phyloP scores from a whole-genome alignment of 768 basidiomycete species.

The Wakefieldia striispora region DNA sequence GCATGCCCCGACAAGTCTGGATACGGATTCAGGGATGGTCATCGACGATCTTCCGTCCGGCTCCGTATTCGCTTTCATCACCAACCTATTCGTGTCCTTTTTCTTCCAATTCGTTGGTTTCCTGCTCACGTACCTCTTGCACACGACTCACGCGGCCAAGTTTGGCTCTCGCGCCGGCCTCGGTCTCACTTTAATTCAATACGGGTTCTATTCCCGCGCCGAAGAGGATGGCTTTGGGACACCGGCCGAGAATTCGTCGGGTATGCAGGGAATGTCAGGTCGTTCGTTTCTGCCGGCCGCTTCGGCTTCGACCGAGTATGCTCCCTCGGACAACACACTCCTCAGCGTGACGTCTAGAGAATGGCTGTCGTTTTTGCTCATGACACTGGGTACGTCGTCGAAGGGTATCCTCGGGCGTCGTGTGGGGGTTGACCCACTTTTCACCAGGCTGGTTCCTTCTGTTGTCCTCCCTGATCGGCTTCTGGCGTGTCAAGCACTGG shows the following conservation, averaged over 20 bases:
- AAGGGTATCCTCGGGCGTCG: not conserved
- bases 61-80: slow-evolving; percentile 65
- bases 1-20: slow-evolving; percentile 64
- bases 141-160: slow-evolving; percentile 89
- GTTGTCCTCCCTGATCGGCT: slow-evolving; percentile 78
- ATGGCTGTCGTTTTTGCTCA: slow-evolving; percentile 89
- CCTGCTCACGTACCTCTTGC: slow-evolving; percentile 88
- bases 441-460: slow-evolving; percentile 86
- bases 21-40: slow-evolving; percentile 63
- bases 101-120: slow-evolving; percentile 98
- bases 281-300: slow-evolving; percentile 24
- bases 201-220: slow-evolving; percentile 71
- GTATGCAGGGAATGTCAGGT: slow-evolving; percentile 11
- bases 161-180: slow-evolving; percentile 92
- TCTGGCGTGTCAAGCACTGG: slow-evolving; percentile 84
- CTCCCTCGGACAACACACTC: slow-evolving; percentile 10
- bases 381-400: slow-evolving; percentile 67
- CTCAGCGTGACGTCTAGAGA: slow-evolving; percentile 60
- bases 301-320: slow-evolving; percentile 24
- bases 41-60: slow-evolving; percentile 92
- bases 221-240: slow-evolving; percentile 30
- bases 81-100: slow-evolving; percentile 83
- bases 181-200: slow-evolving; percentile 94
- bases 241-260: slow-evolving; percentile 15
- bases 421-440: not conserved